Evolutionary conservation across 345 rosid species (phyloP), one percentile per base, ranked within the genome.

Genomic region (Schrenkiella parvula): DNA sequence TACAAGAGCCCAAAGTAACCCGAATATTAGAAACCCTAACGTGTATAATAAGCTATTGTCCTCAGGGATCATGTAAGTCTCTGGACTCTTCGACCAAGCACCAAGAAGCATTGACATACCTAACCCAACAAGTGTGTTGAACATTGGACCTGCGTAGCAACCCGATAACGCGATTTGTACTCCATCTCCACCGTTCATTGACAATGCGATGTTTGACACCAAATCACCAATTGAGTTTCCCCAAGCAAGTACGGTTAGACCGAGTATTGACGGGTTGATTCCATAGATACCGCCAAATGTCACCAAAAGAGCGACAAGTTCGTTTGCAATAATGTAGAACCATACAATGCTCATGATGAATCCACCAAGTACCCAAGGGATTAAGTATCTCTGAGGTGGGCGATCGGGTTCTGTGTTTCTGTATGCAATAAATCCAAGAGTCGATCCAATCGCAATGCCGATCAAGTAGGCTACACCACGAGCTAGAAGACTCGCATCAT

Each of bases 131-230:
- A 91, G 88, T 0, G 96, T 93, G 84, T 93, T 91, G 79, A 93
- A 89, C 97, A 93, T 93, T 22, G 98, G 98, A 54, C 98, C 98
- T 6, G 98, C 98, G 74, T 88, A 93, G 80, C 97, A 93, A 18
- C 98, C 98, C 0, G 97, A 93, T 50, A 91, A 74, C 0, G 98
- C 98, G 28, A 93, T 93, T 78, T 93, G 97, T 39, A 82, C 80
- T 0, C 97, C 77, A 32, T 88, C 98, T 19, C 85, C 96, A 21
- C 96, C 95, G 57, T 88, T 85, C 91, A 82, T 82, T 0, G 97
- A 85, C 29, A 91, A 57, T 8, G 92, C 93, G 19, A 91, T 80
- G 71, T 91, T 93, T 0, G 97, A 93, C 29, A 88, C 89, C 71
- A 93, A 57, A 74, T 93, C 98, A 11, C 98, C 98, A 95, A 91